Evolutionary conservation across 2,329 filamentous ascomycete genomes (phyloP), one percentile per base, ranked within the genome.

Genomic region (Penicillium sp.): DNA sequence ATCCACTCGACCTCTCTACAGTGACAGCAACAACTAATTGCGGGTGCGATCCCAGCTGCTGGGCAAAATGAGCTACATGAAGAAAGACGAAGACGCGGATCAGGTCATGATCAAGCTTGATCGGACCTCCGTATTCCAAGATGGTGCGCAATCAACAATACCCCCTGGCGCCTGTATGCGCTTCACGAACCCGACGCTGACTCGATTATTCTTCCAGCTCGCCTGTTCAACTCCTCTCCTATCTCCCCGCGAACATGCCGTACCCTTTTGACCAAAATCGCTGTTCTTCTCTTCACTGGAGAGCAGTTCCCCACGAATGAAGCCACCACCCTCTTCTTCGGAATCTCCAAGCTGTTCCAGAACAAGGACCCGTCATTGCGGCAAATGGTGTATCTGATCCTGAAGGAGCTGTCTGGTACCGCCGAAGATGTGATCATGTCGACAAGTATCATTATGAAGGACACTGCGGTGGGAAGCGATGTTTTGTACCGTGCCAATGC

Each of bases 401-500:
- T 97, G 80, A 99, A 97, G 85, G 94, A 99, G 83, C 83, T 99
- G 69, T 91, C 93, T 64, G 86, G 87, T 75, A 96, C 92, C 22
- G 94, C 94, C 55, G 92, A 97, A 79, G 94, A 99, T 82, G 95
- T 97, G 61, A 99, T 99, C 74, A 97, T 99, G 94, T 94, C 97
- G 58, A 99, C 94, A 16, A 96, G 91, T 77, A 97, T 93, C 65
- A 97, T 99, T 67, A 99, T 97, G 94, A 99, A 99, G 81, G 94
- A 99, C 75, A 97, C 93, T 10, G 92, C 92, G 48, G 92, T 95
- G 60, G 90, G 92, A 69, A 97, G 91, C 69, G 94, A 97, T 72
- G 88, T 92, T 49, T 86, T 97, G 53, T 97, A 92, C 80, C 85
- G 94, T 68, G 91, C 94, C 48, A 99, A 99, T 79, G 93, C 94